Evolutionary conservation across 2,329 filamentous ascomycete species (phyloP).

Genomic region (Claviceps paspali): DNA sequence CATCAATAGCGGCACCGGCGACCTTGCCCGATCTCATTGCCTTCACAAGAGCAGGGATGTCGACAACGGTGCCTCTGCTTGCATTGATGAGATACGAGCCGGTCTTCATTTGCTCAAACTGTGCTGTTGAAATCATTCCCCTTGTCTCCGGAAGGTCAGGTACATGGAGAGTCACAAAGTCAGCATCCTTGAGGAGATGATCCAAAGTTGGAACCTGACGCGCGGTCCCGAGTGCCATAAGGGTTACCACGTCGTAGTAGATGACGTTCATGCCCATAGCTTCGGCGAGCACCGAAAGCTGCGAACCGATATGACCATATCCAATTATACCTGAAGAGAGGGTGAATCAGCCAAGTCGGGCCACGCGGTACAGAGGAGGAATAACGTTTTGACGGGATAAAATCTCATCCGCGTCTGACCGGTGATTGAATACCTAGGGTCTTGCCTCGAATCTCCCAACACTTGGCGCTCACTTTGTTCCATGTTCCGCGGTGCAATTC

Average conservation of each 20-base stretch:
- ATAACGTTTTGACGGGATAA: background rate
- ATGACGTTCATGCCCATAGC: constrained; percentile 97
- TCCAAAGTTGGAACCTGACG: constrained; percentile 68
- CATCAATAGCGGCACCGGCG: constrained; percentile 88
- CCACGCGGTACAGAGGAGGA: background rate
- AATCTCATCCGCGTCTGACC: background rate
- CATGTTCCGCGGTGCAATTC: constrained; percentile 90
- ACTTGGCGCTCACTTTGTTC: constrained; percentile 95
- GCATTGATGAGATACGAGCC: constrained; percentile 95
- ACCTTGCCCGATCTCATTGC: constrained; percentile 76
- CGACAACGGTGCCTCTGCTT: constrained; percentile 81
- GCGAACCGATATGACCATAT: constrained; percentile 93
- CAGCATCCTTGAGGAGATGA: constrained; percentile 59
- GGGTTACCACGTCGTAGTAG: constrained; percentile 87
- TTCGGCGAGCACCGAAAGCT: constrained; percentile 88
- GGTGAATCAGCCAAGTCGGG: background rate
- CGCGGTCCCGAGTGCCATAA: constrained; percentile 87
- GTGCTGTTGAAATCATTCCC: constrained; percentile 68
- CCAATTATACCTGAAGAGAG: constrained; percentile 59
- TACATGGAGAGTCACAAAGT: constrained; percentile 91
- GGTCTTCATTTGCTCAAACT: constrained; percentile 80
- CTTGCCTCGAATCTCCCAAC: constrained; percentile 98
- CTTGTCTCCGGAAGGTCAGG: constrained; percentile 86
- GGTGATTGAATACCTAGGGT: constrained; percentile 51
- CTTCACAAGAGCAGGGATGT: constrained; percentile 82